These are phyloP conservation scores for Paraconiothyrium brasiliense DNA, from an alignment of 2,329 filamentous ascomycete genomes.

Conservation along the genomic window DNA sequence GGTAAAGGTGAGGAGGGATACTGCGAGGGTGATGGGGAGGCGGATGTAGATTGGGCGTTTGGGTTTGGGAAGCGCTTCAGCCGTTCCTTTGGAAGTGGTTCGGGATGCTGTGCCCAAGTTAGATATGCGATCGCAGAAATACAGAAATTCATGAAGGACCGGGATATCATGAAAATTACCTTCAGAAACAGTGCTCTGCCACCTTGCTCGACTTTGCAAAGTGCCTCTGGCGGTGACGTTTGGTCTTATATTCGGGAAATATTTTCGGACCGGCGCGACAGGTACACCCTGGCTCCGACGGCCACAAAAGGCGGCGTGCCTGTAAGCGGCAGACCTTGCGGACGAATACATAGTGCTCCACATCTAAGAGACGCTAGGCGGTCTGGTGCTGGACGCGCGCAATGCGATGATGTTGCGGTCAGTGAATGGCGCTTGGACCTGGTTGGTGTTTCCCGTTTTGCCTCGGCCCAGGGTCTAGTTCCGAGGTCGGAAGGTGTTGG, in stretches of 20 bases:
- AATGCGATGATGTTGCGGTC: conserved; percentile 10
- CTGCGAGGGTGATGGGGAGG: conserved; percentile 56
- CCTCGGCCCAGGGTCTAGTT: conserved; percentile 17
- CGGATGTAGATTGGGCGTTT: conserved; percentile 42
- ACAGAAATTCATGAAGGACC: not conserved
- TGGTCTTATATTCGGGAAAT: conserved; percentile 17
- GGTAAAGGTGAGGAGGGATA: conserved; percentile 59
- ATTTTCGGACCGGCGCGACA: conserved; percentile 18
- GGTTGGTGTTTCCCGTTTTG: conserved; percentile 4
- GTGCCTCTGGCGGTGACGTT: not conserved
- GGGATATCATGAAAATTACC: not conserved
- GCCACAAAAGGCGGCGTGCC: conserved; percentile 12
- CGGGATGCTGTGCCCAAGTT: conserved; percentile 23
- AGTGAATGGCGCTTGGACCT: conserved; percentile 15
- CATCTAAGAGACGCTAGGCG: conserved; percentile 11
- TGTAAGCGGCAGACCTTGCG: conserved; percentile 27
- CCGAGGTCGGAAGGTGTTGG: conserved; percentile 7
- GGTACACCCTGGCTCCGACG: conserved; percentile 12
- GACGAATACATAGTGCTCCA: conserved; percentile 19
- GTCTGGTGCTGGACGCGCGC: conserved; percentile 4
- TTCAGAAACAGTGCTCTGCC: conserved; percentile 20
- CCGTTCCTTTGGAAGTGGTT: conserved; percentile 22
- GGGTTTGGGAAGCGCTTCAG: conserved; percentile 6
- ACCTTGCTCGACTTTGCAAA: conserved; percentile 8
- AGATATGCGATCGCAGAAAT: not conserved